Conservation (phyloP, 768 basidiomycete species). For the Asterophora parasitica region DNA sequence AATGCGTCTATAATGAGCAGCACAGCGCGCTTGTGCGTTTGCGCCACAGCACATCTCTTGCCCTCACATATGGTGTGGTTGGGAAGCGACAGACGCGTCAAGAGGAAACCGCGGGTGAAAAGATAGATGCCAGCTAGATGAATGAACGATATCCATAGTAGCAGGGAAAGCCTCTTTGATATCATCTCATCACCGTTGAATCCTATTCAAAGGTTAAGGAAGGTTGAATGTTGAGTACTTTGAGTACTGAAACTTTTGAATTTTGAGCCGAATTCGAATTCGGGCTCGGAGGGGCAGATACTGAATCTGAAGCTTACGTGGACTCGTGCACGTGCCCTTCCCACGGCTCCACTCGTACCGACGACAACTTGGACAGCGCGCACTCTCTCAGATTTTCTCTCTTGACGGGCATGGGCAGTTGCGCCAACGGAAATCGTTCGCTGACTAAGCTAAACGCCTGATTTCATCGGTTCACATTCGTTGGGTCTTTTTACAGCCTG, state of each 20-base stretch:
- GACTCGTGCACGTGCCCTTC: too few species aligned
- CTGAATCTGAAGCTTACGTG: too few species aligned
- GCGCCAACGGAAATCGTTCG: not conserved
- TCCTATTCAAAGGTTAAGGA: too few species aligned
- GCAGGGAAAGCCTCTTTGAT: constrained; percentile 27
- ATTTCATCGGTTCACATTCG: not conserved
- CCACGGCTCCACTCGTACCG: too few species aligned
- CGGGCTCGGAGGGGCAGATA: too few species aligned
- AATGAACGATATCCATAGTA: constrained; percentile 58
- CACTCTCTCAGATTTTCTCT: too few species aligned
- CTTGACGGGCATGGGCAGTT: too few species aligned
- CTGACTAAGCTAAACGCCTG: not conserved
- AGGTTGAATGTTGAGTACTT: too few species aligned
- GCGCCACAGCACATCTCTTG: constrained; percentile 39
- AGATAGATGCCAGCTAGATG: constrained; percentile 82
- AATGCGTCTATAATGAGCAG: constrained; percentile 88
- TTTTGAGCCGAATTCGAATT: too few species aligned
- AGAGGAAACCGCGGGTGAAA: constrained; percentile 89
- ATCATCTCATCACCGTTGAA: constrained; percentile 12
- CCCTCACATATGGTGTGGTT: constrained; percentile 42
- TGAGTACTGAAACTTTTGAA: too few species aligned
- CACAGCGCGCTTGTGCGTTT: constrained; percentile 77
- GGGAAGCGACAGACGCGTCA: constrained; percentile 69
- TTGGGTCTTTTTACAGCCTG: not conserved
- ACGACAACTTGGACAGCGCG: too few species aligned